A percentile compares a stretch with the other conserved stretches of the same genome.
phyloP scores from a whole-genome alignment of 305 asterid genomes.

The Andrographis paniculata region DNA sequence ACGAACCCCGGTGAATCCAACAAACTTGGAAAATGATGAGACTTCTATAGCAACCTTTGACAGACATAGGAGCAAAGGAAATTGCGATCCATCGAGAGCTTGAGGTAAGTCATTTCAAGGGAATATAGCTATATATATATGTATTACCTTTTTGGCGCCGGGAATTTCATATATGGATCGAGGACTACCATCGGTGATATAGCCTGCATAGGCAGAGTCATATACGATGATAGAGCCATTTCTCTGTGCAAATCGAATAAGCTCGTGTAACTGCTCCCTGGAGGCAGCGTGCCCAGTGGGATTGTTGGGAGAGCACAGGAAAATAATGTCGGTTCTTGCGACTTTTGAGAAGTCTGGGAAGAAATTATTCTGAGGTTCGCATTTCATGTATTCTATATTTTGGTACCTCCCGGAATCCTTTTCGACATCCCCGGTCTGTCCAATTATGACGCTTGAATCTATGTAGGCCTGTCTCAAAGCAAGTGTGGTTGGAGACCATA shows the following conservation, averaged over 20 bases:
- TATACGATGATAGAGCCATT: slow-evolving; percentile 75
- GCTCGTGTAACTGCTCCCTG: slow-evolving; percentile 43
- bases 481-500: slow-evolving; percentile 1
- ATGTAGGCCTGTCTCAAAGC: slow-evolving; percentile 52
- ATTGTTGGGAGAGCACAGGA: slow-evolving; percentile 83
- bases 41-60: slow-evolving; percentile 83
- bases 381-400: slow-evolving; percentile 60
- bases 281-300: slow-evolving; percentile 89
- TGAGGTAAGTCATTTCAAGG: slow-evolving; percentile 2
- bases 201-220: slow-evolving; percentile 71
- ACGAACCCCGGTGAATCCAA: slow-evolving; percentile 91
- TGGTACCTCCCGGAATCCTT: slow-evolving; percentile 43
- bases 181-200: slow-evolving; percentile 62
- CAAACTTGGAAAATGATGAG: slow-evolving; percentile 81
- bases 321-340: slow-evolving; percentile 62
- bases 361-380: slow-evolving; percentile 53
- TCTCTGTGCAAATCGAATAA: slow-evolving; percentile 55
- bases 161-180: slow-evolving; percentile 80
- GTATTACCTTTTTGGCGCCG: slow-evolving; percentile 64
- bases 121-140: neutral
- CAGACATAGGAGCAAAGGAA: neutral
- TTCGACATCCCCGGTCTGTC: slow-evolving; percentile 61
- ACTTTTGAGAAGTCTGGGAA: slow-evolving; percentile 55
- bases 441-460: slow-evolving; percentile 78
- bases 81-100: neutral